Base-by-base conservation (phyloP, 2,329 filamentous ascomycete species). In the Calonectria fujianensis region DNA sequence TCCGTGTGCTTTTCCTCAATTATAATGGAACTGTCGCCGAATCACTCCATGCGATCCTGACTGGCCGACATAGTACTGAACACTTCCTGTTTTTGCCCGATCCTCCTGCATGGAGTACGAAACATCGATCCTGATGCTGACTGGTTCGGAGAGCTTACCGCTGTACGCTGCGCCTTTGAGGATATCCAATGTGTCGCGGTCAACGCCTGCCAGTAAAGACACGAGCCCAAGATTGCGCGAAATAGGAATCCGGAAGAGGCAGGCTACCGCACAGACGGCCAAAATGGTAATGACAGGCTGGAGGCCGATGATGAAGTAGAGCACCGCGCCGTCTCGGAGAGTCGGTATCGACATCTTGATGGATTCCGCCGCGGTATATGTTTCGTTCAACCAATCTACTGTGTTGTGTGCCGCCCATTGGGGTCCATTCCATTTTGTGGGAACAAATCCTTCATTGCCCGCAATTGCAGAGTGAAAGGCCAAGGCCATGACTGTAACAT, bases 401-500 rank as follows among this genome's bases (percentile, higher is more conserved):
- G 50, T 52, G 29, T 52, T 52, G 27, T 52, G 27, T 6, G 27
- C 27, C 16, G 3, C 29, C 51, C 51, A 54, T 11, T 20, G 51
- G 3, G 51, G 27, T 16, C 51, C 51, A 20, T 31, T 20, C 1
- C n/a, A 6, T 11, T 54, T 32, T 24, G 29, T 32, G 16, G 16
- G 51, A 18, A 54, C 27, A 16, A 31, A 54, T 4, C 29, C 29
- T 11, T 54, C 51, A 29, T 54, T 32, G 27, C 51, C 51, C 14
- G 51, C 51, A 10, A 54, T 54, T 5, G 51, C 29, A 24, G 51
- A 54, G 27, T 54, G 51, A 54, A 54, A 54, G 27, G 51, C 51
- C 51, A 54, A 54, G 8, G 51, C 16, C 51, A 54, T 52, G 50
- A 52, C 27, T 3, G 50, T 31, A 4, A 29, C 14, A 18, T 52